Conservation (phyloP, 2,329 filamentous ascomycete genomes). For the Orbilia oligospora region DNA sequence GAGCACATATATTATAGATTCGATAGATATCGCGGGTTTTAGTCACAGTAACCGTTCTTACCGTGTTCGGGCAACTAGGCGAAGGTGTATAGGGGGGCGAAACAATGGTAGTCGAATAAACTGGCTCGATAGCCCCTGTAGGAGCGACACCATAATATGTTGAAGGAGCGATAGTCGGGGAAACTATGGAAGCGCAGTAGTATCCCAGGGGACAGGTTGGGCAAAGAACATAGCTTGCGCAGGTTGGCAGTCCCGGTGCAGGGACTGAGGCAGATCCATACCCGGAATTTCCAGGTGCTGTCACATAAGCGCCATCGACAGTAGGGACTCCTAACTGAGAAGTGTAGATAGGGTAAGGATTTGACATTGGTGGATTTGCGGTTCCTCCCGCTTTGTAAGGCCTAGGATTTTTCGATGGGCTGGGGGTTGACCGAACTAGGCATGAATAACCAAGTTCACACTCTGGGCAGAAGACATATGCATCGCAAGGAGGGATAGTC, state of each 20-base stretch:
- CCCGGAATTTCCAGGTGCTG: slow-evolving; percentile 6
- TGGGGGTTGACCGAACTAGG: slow-evolving; percentile 2
- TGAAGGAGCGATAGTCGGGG: slow-evolving; percentile 35
- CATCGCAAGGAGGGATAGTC: slow-evolving; percentile 38
- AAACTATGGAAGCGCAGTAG: slow-evolving; percentile 40
- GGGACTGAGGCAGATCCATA: slow-evolving; percentile 25
- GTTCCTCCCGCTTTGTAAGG: slow-evolving; percentile 27
- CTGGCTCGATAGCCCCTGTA: slow-evolving; percentile 44
- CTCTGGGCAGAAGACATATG: slow-evolving; percentile 52
- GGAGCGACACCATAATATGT: slow-evolving; percentile 49
- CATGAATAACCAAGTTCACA: slow-evolving; percentile 55
- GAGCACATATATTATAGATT: slow-evolving; percentile 50
- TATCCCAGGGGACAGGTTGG: slow-evolving; percentile 50
- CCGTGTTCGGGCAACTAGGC: slow-evolving; percentile 2
- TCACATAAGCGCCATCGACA: slow-evolving; percentile 32
- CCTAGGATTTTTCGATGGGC: not conserved
- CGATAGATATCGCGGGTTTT: slow-evolving; percentile 40
- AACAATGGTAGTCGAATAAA: slow-evolving; percentile 41
- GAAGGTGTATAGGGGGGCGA: not conserved
- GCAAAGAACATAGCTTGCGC: slow-evolving; percentile 47
- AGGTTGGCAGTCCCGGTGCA: slow-evolving; percentile 41
- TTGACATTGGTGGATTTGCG: slow-evolving; percentile 44
- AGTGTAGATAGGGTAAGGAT: slow-evolving; percentile 29
- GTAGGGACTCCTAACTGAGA: slow-evolving; percentile 15
- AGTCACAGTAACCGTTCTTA: slow-evolving; percentile 37